A percentile compares a stretch with the other conserved stretches of the same genome.
Evolutionary conservation across 2,329 filamentous ascomycete species (phyloP).

Genomic region (Fusarium tjaetaba): DNA sequence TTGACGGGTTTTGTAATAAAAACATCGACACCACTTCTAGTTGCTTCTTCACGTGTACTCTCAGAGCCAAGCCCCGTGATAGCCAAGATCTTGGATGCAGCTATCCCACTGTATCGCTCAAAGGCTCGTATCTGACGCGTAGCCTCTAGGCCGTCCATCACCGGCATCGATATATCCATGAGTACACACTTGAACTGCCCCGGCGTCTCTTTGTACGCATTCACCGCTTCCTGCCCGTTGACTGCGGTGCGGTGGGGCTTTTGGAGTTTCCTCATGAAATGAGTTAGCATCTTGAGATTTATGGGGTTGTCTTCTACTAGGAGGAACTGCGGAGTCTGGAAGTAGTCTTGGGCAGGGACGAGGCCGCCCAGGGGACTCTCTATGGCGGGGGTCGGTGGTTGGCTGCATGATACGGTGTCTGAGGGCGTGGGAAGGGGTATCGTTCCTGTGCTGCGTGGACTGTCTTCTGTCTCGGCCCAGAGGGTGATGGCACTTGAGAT

Average conservation of each 20-base stretch:
- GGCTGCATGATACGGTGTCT: background rate
- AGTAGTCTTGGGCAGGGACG: background rate
- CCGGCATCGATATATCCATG: constrained; percentile 7
- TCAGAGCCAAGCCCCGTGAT: background rate
- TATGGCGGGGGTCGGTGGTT: background rate
- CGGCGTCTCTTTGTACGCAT: constrained; percentile 28
- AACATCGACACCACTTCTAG: background rate
- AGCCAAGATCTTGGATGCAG: background rate
- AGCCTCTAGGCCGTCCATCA: constrained; percentile 5
- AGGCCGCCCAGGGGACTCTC: background rate
- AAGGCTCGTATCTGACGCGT: constrained; percentile 7
- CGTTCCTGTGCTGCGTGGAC: background rate
- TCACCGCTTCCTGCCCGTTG: constrained; percentile 48
- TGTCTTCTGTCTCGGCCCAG: background rate
- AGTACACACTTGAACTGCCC: background rate
- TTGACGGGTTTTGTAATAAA: constrained; percentile 8
- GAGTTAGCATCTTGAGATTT: constrained; percentile 48
- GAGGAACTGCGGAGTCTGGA: constrained; percentile 35
- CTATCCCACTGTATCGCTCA: background rate
- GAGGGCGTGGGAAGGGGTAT: background rate
- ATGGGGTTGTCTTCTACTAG: constrained; percentile 54
- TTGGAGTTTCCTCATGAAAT: constrained; percentile 48
- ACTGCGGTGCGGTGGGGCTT: constrained; percentile 40
- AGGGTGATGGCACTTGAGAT: background rate
- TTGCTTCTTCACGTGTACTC: background rate